These are phyloP conservation scores for Geum urbanum DNA, from an alignment of 306 rosid genomes.

Conservation along the genomic window DNA sequence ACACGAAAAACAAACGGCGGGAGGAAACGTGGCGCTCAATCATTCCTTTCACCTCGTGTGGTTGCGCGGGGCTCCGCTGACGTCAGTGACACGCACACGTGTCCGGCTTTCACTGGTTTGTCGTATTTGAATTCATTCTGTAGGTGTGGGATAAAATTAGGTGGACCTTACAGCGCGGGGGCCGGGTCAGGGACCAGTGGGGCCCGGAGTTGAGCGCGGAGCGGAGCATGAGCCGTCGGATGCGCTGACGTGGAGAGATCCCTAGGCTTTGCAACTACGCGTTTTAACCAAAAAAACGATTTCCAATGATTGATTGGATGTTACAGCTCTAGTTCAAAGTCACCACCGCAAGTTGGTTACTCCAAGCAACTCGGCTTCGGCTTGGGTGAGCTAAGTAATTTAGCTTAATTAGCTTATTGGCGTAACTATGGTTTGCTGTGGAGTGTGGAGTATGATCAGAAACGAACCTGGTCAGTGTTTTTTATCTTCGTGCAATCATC, in stretches of 20 bases:
- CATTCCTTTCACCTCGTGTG: slow-evolving; percentile 21
- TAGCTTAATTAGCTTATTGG: background rate
- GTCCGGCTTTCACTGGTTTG: background rate
- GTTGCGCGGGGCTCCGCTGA: background rate
- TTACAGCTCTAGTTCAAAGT: background rate
- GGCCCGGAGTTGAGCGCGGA: background rate
- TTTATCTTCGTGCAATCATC: background rate
- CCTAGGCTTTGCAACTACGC: slow-evolving; percentile 33
- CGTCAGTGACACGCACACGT: background rate
- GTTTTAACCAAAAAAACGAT: background rate
- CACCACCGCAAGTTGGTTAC: slow-evolving; percentile 1
- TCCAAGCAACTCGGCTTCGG: slow-evolving; percentile 21
- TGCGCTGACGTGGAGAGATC: slow-evolving; percentile 32
- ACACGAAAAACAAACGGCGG: slow-evolving; percentile 37
- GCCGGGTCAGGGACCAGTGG: no score
- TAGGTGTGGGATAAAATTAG: slow-evolving; percentile 18
- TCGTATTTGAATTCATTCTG: slow-evolving; percentile 1
- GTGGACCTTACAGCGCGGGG: slow-evolving; percentile 22
- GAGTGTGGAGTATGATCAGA: background rate
- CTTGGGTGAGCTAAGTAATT: background rate
- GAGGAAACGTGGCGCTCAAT: slow-evolving; percentile 32
- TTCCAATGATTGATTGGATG: slow-evolving; percentile 28
- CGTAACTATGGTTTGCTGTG: background rate
- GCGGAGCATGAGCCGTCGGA: slow-evolving; percentile 35
- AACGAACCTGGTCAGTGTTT: background rate